Percentiles rank a stretch among this genome's conserved stretches.
These are phyloP conservation scores for Rhizopogon salebrosus DNA, from an alignment of 768 basidiomycete species.

Conservation along the genomic window DNA sequence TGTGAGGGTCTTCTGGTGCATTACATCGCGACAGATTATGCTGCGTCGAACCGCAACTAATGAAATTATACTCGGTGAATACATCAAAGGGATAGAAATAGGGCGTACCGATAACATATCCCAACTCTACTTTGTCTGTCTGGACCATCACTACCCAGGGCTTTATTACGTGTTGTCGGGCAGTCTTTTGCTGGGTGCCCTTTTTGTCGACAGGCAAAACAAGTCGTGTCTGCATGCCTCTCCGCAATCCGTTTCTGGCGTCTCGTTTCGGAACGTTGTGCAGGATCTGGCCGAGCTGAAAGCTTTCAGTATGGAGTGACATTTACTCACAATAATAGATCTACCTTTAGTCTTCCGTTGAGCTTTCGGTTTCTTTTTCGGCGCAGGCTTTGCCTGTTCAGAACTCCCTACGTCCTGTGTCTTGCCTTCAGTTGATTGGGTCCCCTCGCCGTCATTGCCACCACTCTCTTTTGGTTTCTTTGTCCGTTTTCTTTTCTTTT, in stretches of 20 bases:
- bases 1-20: slow-evolving; percentile 50
- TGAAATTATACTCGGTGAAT: not conserved
- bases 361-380: slow-evolving; percentile 22
- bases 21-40: slow-evolving; percentile 81
- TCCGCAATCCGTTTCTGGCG: slow-evolving; percentile 60
- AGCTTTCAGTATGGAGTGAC: slow-evolving; percentile 3
- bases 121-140: slow-evolving; percentile 33
- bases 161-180: slow-evolving; percentile 36
- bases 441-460: slow-evolving; percentile 3
- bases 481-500: slow-evolving; percentile 58
- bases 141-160: slow-evolving; percentile 16
- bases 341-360: slow-evolving; percentile 20
- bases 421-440: slow-evolving; percentile 16
- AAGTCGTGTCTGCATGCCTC: slow-evolving; percentile 54
- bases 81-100: not conserved
- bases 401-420: slow-evolving; percentile 7
- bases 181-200: slow-evolving; percentile 86
- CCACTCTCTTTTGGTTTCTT: slow-evolving; percentile 34
- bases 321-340: slow-evolving; percentile 3
- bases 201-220: slow-evolving; percentile 80
- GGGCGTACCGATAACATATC: slow-evolving; percentile 66
- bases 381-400: slow-evolving; percentile 16
- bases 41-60: slow-evolving; percentile 74
- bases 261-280: slow-evolving; percentile 49
- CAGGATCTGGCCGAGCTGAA: slow-evolving; percentile 14